Evolutionary conservation across 768 basidiomycete species (phyloP).

Genomic region (Chiua virens): DNA sequence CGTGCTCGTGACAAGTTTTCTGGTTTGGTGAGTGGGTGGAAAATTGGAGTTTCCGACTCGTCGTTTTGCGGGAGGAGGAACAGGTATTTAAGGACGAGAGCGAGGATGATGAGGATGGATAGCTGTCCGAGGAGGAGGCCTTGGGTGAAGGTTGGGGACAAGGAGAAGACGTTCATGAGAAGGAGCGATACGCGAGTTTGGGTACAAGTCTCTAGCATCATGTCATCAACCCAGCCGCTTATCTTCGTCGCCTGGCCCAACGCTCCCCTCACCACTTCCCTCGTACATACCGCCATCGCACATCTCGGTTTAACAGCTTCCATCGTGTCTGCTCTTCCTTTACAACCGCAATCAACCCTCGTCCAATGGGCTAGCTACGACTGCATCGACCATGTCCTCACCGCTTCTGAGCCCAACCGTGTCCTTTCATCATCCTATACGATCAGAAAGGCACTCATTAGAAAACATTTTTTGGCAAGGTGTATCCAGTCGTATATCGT

Average conservation of each 20-base stretch:
- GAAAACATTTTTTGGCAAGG: conserved; percentile 88
- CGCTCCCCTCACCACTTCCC: conserved; percentile 52
- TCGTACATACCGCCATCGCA: conserved; percentile 45
- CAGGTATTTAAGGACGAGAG: conserved; percentile 88
- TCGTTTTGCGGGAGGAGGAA: conserved; percentile 81
- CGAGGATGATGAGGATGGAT: conserved; percentile 76
- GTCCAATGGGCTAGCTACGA: conserved; percentile 92
- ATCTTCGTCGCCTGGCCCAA: conserved; percentile 54
- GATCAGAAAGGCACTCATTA: conserved; percentile 89
- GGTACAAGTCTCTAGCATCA: too few species aligned
- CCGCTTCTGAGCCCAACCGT: conserved; percentile 45
- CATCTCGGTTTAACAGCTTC: conserved; percentile 29
- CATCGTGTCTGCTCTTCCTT: conserved; percentile 29
- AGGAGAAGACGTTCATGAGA: conserved; percentile 55
- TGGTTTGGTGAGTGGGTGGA: conserved; percentile 57
- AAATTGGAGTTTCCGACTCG: conserved; percentile 54
- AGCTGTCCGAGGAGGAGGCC: conserved; percentile 91
- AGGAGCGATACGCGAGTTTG: background rate
- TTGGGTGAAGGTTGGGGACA: conserved; percentile 92
- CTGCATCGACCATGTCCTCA: conserved; percentile 73
- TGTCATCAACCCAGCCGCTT: background rate
- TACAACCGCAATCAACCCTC: conserved; percentile 29
- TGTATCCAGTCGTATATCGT: conserved; percentile 68
- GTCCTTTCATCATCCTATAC: conserved; percentile 81
- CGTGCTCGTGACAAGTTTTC: conserved; percentile 44